Conservation (phyloP, 257 asterid genomes). For the Paraleonurus japonicus region DNA sequence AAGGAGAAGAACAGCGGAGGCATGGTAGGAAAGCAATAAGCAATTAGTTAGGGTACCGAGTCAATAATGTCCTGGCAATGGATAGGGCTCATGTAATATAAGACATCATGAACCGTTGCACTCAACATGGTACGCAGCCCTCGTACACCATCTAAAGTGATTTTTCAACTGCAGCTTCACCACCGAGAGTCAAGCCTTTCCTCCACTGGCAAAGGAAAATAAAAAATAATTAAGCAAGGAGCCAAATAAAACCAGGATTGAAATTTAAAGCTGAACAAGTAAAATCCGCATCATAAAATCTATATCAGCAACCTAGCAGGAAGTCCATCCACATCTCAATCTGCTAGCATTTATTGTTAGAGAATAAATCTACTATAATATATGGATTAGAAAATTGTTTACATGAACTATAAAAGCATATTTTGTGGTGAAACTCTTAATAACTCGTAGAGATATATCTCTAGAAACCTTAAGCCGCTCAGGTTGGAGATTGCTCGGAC, state of each 20-base stretch:
- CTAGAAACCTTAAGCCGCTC: no score
- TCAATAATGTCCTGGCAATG: constrained; percentile 92
- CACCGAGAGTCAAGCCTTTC: constrained; percentile 84
- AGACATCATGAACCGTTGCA: constrained; percentile 97
- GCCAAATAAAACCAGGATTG: constrained; percentile 13
- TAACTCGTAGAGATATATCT: not conserved
- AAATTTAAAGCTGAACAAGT: constrained; percentile 12
- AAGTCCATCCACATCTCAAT: constrained; percentile 11
- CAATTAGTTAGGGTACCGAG: constrained; percentile 55
- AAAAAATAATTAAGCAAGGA: constrained; percentile 12
- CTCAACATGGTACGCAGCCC: constrained; percentile 88
- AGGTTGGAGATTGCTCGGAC: constrained; percentile 7
- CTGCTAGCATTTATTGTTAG: not conserved
- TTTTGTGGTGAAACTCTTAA: not conserved
- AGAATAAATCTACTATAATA: not conserved
- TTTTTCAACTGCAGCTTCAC: constrained; percentile 89
- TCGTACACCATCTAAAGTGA: constrained; percentile 93
- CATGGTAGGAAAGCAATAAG: constrained; percentile 6
- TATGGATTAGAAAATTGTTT: not conserved
- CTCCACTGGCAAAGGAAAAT: constrained; percentile 71
- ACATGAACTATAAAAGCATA: not conserved
- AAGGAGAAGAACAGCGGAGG: not conserved
- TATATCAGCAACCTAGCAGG: constrained; percentile 1
- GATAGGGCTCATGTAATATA: constrained; percentile 98
- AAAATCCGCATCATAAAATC: constrained; percentile 14